Evolutionary conservation across 345 rosid species (phyloP), one percentile per base, ranked within the genome.

Genomic region (Moricandia moricandioides): DNA sequence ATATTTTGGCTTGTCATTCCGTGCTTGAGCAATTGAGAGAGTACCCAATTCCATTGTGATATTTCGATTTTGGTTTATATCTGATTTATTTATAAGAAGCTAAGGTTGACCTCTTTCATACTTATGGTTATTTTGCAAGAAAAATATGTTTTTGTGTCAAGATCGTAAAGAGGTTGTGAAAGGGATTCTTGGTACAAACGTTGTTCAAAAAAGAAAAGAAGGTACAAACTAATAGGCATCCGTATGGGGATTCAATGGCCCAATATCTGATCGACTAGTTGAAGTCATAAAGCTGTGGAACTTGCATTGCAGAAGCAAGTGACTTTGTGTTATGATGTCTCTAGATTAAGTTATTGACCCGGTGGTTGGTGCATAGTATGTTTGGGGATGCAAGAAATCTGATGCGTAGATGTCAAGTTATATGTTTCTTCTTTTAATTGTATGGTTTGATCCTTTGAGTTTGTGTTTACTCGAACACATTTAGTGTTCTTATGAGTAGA

Each of bases 261-360:
- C 24, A 21, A 21, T 21, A 21, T 21, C 2, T 12, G 51, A 5
- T 51, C 56, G 21, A 16, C 24, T 51, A 51, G 56, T 51, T 34
- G 37, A 34, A 34, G 37, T 34, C 8, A 34, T 34, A 34, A 34
- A 7, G 92, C 76, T 93, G 98, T 70, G 97, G 98, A 73, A 91
- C 96, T 77, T 91, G 98, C 82, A 88, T 77, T 77, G 97, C 89
- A 2, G 96, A 93, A 92, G 97, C 90, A 81, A 67, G 56, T 40
- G 11, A 45, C 57, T 60, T 60, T 51, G 11, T 37, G 37, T 30
- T 51, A 17, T 10, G 16, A 18, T 39, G 0, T 29, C 47, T 37
- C 37, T 18, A 52, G 47, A 10, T 58, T 62, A 27, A 54, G 14
- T 47, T 51, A 14, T 26, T 30, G 56, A 49, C 9, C 12, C 0